Percentiles rank a stretch among this genome's conserved stretches.
phyloP scores from a whole-genome alignment of 2,329 filamentous ascomycete species.

The Ceratocystis destructans region DNA sequence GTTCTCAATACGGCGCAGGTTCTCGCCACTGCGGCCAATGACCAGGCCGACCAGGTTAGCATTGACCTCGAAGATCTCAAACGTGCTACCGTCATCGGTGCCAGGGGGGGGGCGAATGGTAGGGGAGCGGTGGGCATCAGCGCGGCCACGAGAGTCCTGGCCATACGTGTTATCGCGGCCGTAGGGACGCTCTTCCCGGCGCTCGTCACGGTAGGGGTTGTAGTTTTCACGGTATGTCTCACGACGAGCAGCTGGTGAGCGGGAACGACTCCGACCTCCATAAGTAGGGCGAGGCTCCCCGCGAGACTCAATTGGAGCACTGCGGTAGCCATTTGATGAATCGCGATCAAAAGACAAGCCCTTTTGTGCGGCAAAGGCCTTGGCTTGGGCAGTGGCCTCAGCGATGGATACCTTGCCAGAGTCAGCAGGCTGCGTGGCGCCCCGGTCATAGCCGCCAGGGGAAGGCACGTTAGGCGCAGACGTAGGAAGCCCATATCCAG shows the following conservation, averaged over 20 bases:
- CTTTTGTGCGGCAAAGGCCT: conserved; percentile 67
- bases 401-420: conserved; percentile 2
- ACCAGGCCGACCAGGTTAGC: conserved; percentile 78
- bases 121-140: conserved; percentile 63
- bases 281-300: conserved; percentile 30
- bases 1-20: conserved; percentile 68
- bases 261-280: conserved; percentile 46
- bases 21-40: conserved; percentile 82
- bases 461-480: conserved; percentile 8
- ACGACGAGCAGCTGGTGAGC: conserved; percentile 54
- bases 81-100: conserved; percentile 48
- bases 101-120: conserved; percentile 37
- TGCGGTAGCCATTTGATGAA: conserved; percentile 14
- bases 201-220: conserved; percentile 76
- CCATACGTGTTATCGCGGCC: conserved; percentile 33
- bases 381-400: conserved; percentile 73
- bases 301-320: conserved; percentile 26
- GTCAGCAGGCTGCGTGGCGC: conserved; percentile 3
- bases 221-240: conserved; percentile 61
- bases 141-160: conserved; percentile 30
- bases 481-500: conserved; percentile 9
- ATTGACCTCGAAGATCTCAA: conserved; percentile 72
- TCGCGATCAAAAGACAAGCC: conserved; percentile 48
- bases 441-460: not conserved
- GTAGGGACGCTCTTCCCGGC: conserved; percentile 52